Evolutionary conservation across 352 stramenopile species (phyloP), one percentile per base, ranked within the genome.

Genomic region (Phytopythium sindhum): DNA sequence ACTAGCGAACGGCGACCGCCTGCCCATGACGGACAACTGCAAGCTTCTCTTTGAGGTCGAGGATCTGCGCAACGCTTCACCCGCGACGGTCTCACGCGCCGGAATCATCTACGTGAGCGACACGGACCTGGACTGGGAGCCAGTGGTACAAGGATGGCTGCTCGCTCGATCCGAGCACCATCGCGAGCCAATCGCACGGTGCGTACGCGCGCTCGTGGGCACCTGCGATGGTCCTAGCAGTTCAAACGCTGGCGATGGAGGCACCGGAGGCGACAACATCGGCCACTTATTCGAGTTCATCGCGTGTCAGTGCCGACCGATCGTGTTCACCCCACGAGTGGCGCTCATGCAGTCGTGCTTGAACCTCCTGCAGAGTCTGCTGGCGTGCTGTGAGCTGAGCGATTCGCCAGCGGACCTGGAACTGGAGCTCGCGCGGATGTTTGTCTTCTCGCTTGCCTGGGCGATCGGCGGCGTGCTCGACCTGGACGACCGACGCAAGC

Each of bases 21-120:
- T 98, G 28, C 84, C 93, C 0, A 98, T 98, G 91, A 89, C 80
- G 5, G 78, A 89, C 28, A 89, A 87, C 47, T 89, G 80, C 67
- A 97, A 97, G 64, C 89, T 97, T 63, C 75, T 98, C 17, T 97
- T 98, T 66, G 93, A 98, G 65, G 90, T 98, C 3, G 93, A 97
- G 62, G 93, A 98, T 60, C 69, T 98, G 19, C 85, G 85, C 10
- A 96, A 97, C 44, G 93, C 93, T 9, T 97, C 89, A 17, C 93
- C 93, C 21, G 93, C 93, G 0, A 98, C 93, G 1, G 93, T 98
- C 10, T 97, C 86, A 24, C 74, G 91, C 7, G 90, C 91, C 28
- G 91, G 92, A 37, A 93, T 98, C 55, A 93, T 98, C 21, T 98
- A 97, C 71, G 89, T 98, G 26, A 88, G 82, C 64, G 81, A 89